phyloP scores from a whole-genome alignment of 1,284 basidiomycete species.

The Ustilago lituana region DNA sequence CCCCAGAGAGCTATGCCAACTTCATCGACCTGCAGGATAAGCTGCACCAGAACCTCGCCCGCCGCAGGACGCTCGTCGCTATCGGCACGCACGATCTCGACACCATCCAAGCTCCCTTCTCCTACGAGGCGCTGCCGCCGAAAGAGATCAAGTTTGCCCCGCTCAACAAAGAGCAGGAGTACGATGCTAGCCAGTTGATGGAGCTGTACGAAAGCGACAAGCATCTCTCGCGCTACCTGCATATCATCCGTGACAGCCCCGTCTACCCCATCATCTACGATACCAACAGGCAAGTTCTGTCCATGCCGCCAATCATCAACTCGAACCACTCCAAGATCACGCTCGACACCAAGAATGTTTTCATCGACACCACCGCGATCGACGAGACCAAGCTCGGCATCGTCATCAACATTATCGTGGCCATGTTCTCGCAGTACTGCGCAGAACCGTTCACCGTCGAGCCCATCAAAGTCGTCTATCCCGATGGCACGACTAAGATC shows the following conservation, averaged over 20 bases:
- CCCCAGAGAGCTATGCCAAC: constrained; percentile 86
- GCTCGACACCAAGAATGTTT: constrained; percentile 90
- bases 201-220: constrained; percentile 81
- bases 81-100: constrained; percentile 98
- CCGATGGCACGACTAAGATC: constrained; percentile 75
- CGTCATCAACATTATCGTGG: constrained; percentile 90
- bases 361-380: constrained; percentile 97
- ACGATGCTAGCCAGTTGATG: constrained; percentile 69
- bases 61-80: constrained; percentile 88
- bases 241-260: constrained; percentile 91
- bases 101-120: constrained; percentile 84
- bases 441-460: constrained; percentile 78
- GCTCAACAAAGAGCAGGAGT: constrained; percentile 78
- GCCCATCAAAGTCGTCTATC: constrained; percentile 61
- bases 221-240: constrained; percentile 87
- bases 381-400: constrained; percentile 96
- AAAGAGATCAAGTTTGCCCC: constrained; percentile 90
- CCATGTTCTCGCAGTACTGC: constrained; percentile 98
- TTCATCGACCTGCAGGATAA: constrained; percentile 99
- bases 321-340: constrained; percentile 86
- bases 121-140: constrained; percentile 88
- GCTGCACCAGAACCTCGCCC: constrained; percentile 93
- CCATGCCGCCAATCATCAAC: constrained; percentile 88
- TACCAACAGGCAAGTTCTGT: constrained; percentile 82
- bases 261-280: constrained; percentile 99